A percentile compares a stretch with the other conserved stretches of the same genome.
Conservation (phyloP, 345 rosid species). For the Eucalyptus melliodora region DNA sequence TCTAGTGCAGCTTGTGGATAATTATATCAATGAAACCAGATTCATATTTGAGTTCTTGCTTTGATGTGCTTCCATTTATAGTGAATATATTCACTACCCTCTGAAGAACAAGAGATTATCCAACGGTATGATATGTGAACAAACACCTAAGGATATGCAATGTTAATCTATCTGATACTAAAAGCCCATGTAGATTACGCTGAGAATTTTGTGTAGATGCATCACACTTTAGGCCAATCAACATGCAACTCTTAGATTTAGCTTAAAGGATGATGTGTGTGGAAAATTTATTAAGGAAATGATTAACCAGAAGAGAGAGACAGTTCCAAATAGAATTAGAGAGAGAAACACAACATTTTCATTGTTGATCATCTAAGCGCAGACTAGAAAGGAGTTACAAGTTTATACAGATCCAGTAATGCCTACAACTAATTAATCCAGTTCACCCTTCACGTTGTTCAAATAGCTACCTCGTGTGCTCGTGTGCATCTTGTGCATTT, state of each 20-base stretch:
- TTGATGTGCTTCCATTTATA: neutral
- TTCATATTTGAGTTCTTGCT: neutral
- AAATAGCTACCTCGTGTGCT: too few relatives aligned
- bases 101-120: neutral
- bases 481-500: too few relatives aligned
- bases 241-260: neutral
- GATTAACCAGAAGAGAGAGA: neutral
- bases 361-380: neutral
- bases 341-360: neutral
- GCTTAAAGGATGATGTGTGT: neutral
- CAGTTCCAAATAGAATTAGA: neutral
- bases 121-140: neutral
- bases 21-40: neutral
- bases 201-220: neutral
- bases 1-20: neutral
- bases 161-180: neutral
- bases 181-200: neutral
- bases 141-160: neutral
- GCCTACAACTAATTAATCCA: too few relatives aligned
- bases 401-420: too few relatives aligned
- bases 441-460: too few relatives aligned
- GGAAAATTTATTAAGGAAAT: neutral
- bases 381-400: too few relatives aligned
- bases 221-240: neutral
- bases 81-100: neutral